These are phyloP conservation scores for Cryphonectria nitschkei DNA, from an alignment of 2,329 filamentous ascomycete genomes.

Conservation along the genomic window DNA sequence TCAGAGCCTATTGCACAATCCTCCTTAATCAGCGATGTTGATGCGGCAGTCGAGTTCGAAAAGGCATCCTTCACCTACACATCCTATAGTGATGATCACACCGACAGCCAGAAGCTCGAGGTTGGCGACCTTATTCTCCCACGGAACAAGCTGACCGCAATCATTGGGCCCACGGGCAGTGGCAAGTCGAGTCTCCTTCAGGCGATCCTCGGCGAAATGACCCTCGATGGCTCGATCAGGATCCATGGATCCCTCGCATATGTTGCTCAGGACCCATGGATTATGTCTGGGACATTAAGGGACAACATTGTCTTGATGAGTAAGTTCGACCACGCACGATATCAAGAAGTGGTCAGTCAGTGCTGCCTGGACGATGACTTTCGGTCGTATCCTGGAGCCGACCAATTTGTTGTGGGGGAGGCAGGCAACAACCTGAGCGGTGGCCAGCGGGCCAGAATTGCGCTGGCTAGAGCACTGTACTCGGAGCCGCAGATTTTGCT, in stretches of 20 bases:
- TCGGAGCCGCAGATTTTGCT: conserved; percentile 12
- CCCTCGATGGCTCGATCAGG: not conserved
- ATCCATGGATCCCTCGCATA: conserved; percentile 9
- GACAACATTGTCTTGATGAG: conserved; percentile 19
- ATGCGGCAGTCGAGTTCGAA: conserved; percentile 7
- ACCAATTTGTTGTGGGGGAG: conserved; percentile 14
- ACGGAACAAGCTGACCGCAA: not conserved
- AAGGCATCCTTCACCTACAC: conserved; percentile 12
- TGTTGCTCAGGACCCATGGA: conserved; percentile 16
- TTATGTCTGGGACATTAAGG: conserved; percentile 12
- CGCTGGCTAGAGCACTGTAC: conserved; percentile 16
- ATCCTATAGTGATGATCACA: conserved; percentile 3
- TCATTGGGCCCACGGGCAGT: conserved; percentile 12
- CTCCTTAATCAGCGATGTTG: not conserved
- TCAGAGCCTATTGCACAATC: not conserved
- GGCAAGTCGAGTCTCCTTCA: conserved; percentile 21
- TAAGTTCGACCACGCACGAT: conserved; percentile 9
- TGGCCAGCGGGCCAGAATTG: conserved; percentile 12
- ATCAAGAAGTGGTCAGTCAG: not conserved
- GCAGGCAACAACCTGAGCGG: conserved; percentile 16
- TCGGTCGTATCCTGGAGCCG: conserved; percentile 11
- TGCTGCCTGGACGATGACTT: conserved; percentile 17
- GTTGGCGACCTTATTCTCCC: conserved; percentile 13
- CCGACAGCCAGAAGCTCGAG: conserved; percentile 1
- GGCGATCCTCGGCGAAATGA: conserved; percentile 15